Percentiles rank a stretch among this genome's conserved stretches.
These are phyloP conservation scores for Aspergillus pseudoviridinutans DNA, from an alignment of 2,329 filamentous ascomycete genomes.

Conservation along the genomic window DNA sequence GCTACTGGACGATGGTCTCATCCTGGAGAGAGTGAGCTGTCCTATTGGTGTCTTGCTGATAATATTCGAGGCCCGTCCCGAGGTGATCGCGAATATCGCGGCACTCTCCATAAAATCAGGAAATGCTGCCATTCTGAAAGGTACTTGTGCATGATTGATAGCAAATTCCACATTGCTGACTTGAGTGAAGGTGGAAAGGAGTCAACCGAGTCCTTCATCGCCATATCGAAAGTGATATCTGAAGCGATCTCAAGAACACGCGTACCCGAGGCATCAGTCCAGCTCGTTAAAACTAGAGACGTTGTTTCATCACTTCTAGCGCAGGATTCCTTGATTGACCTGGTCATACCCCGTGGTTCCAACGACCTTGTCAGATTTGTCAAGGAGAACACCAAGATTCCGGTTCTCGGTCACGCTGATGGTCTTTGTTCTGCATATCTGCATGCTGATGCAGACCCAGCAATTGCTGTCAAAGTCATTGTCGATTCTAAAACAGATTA, in stretches of 20 bases:
- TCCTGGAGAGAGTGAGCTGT: slow-evolving; percentile 82
- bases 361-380: slow-evolving; percentile 89
- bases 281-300: slow-evolving; percentile 90
- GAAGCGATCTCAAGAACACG: slow-evolving; percentile 65
- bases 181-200: slow-evolving; percentile 75
- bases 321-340: slow-evolving; percentile 83
- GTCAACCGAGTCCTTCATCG: slow-evolving; percentile 88
- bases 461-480: slow-evolving; percentile 70
- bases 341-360: slow-evolving; percentile 87
- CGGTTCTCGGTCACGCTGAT: slow-evolving; percentile 93
- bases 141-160: slow-evolving; percentile 30
- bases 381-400: slow-evolving; percentile 87
- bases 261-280: slow-evolving; percentile 82
- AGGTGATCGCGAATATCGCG: slow-evolving; percentile 98
- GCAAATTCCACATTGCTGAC: not conserved
- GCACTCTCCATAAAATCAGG: slow-evolving; percentile 94
- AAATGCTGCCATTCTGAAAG: slow-evolving; percentile 95
- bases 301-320: slow-evolving; percentile 82
- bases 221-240: slow-evolving; percentile 83
- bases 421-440: slow-evolving; percentile 87
- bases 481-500: slow-evolving; percentile 93
- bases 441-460: slow-evolving; percentile 68
- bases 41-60: slow-evolving; percentile 97
- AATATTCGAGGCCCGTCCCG: slow-evolving; percentile 95
- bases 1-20: slow-evolving; percentile 77